phyloP scores from a whole-genome alignment of 805 yeast genomes.

The Saccharomycopsis sp. region DNA sequence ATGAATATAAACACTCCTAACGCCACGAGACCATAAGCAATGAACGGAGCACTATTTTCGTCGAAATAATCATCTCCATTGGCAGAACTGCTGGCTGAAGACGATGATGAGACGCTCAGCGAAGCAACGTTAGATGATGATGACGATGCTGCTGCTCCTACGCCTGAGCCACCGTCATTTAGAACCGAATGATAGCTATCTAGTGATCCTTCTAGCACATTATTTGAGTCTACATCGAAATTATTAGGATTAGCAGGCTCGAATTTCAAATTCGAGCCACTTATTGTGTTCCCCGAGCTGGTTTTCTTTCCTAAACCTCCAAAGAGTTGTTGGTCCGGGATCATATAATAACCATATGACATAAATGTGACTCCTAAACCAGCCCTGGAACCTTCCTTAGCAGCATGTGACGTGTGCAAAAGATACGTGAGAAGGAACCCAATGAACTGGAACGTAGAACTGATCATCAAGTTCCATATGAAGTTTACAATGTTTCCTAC shows the following conservation, averaged over 20 bases:
- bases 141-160: conserved; percentile 22
- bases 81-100: conserved; percentile 11
- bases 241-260: conserved; percentile 55
- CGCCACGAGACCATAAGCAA: conserved; percentile 27
- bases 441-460: conserved; percentile 87
- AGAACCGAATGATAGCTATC: conserved; percentile 24
- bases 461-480: conserved; percentile 82
- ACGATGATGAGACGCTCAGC: neutral
- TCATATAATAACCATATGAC: conserved; percentile 55
- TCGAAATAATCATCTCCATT: conserved; percentile 18
- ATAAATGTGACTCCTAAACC: conserved; percentile 85
- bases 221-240: conserved; percentile 36
- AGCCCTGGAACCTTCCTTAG: conserved; percentile 88
- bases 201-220: conserved; percentile 24
- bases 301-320: conserved; percentile 19
- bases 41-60: conserved; percentile 21
- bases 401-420: conserved; percentile 94
- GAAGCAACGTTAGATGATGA: conserved; percentile 17
- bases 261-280: conserved; percentile 31
- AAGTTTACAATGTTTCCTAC: conserved; percentile 89
- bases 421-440: conserved; percentile 89
- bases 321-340: conserved; percentile 36
- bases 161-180: neutral
- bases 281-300: conserved; percentile 26
- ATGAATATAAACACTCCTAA: conserved; percentile 61